phyloP scores from a whole-genome alignment of 371 early-diverging fungal species.

The Cokeromyces recurvatus region DNA sequence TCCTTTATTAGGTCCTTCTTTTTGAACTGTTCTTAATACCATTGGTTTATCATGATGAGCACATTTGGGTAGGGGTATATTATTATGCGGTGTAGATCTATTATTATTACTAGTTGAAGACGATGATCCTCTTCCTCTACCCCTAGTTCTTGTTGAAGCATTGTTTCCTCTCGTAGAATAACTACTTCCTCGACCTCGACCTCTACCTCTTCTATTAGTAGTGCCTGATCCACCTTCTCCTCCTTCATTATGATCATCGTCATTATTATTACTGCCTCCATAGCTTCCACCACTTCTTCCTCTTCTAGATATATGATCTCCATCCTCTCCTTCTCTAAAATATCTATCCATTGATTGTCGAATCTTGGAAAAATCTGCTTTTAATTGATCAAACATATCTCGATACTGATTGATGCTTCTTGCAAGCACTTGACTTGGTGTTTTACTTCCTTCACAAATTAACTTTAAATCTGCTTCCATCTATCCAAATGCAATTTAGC shows the following conservation, averaged over 20 bases:
- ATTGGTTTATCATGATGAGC: conserved; percentile 36
- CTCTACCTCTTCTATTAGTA: conserved; percentile 3
- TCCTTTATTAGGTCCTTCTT: conserved; percentile 64
- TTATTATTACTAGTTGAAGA: not conserved
- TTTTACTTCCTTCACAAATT: conserved; percentile 63
- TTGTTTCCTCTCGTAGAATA: not conserved
- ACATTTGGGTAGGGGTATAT: conserved; percentile 22
- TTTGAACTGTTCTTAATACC: conserved; percentile 34
- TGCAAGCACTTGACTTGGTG: conserved; percentile 54
- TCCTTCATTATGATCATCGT: not conserved
- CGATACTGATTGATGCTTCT: conserved; percentile 59
- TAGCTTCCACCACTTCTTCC: not conserved
- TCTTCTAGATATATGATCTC: not conserved
- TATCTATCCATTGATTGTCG: conserved; percentile 37
- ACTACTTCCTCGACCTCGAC: not conserved
- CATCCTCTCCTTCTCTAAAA: conserved; percentile 25
- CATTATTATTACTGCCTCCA: not conserved
- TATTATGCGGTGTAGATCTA: not conserved
- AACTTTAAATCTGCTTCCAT: conserved; percentile 67
- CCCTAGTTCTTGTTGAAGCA: too few species aligned
- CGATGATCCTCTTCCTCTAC: too few species aligned
- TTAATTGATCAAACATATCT: conserved; percentile 54
- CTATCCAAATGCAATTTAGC: conserved; percentile 16
- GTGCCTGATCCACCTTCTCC: not conserved
- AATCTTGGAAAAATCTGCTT: conserved; percentile 39